Percentiles rank a stretch among this genome's conserved stretches.
phyloP scores from a whole-genome alignment of 2,329 filamentous ascomycete species.

The Cladosporium austrohemisphaericum region DNA sequence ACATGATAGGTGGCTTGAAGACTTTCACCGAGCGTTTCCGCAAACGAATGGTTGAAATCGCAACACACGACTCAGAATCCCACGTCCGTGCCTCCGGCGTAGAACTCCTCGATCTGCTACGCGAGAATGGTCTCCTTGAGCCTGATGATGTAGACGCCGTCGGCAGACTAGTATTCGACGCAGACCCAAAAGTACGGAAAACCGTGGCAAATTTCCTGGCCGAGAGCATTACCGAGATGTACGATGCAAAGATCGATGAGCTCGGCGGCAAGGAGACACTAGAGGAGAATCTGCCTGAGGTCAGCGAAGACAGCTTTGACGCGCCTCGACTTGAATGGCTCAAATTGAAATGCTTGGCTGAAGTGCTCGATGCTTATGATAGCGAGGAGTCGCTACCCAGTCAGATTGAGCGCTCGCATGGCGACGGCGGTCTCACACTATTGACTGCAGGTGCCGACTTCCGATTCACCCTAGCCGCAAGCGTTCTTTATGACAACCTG shows the following conservation, averaged over 20 bases:
- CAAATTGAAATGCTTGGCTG: slow-evolving; percentile 83
- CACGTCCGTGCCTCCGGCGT: slow-evolving; percentile 77
- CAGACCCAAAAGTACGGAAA: slow-evolving; percentile 78
- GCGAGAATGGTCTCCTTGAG: slow-evolving; percentile 81
- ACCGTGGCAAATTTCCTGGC: slow-evolving; percentile 88
- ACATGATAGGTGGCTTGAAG: slow-evolving; percentile 71
- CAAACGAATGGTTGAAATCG: slow-evolving; percentile 85
- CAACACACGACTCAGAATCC: slow-evolving; percentile 76
- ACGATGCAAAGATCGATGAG: slow-evolving; percentile 75
- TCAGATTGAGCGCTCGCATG: slow-evolving; percentile 42
- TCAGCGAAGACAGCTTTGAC: slow-evolving; percentile 61
- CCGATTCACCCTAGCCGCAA: slow-evolving; percentile 78
- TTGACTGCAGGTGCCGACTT: slow-evolving; percentile 69
- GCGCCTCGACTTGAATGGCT: slow-evolving; percentile 77
- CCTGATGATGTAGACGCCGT: slow-evolving; percentile 87
- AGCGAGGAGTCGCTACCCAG: slow-evolving; percentile 47
- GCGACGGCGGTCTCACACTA: slow-evolving; percentile 44
- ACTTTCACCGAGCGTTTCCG: slow-evolving; percentile 93
- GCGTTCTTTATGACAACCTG: slow-evolving; percentile 79
- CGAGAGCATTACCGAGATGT: slow-evolving; percentile 77
- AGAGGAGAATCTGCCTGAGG: slow-evolving; percentile 70
- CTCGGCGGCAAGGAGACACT: slow-evolving; percentile 75
- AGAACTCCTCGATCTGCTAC: slow-evolving; percentile 74
- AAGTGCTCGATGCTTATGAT: slow-evolving; percentile 79
- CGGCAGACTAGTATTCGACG: slow-evolving; percentile 83